Evolutionary conservation across 2,329 filamentous ascomycete species (phyloP).

Genomic region (Alternaria longipes): DNA sequence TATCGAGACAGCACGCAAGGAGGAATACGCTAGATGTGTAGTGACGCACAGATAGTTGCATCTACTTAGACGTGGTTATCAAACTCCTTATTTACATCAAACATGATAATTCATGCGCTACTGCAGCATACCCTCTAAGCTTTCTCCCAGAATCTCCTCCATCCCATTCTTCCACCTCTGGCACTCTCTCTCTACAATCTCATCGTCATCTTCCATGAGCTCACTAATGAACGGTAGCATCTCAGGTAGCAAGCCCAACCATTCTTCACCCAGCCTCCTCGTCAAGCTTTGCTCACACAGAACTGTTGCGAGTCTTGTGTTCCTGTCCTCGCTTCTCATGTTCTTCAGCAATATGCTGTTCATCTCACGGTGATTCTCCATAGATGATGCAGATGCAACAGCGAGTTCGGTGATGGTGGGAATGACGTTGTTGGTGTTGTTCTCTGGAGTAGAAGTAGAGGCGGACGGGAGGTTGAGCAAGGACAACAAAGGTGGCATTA

Average conservation of each 20-base stretch:
- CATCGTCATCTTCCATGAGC: constrained; percentile 94
- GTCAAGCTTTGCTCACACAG: constrained; percentile 83
- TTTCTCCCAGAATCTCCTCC: constrained; percentile 88
- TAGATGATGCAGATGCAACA: constrained; percentile 78
- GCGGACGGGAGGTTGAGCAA: constrained; percentile 59
- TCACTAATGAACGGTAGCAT: constrained; percentile 97
- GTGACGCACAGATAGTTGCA: not conserved
- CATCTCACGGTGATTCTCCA: constrained; percentile 89
- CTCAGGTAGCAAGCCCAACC: constrained; percentile 89
- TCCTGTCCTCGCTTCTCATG: constrained; percentile 75
- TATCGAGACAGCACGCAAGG: not conserved
- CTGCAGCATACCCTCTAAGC: constrained; percentile 89
- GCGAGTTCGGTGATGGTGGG: constrained; percentile 83
- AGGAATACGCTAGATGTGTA: not conserved
- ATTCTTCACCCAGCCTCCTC: constrained; percentile 86
- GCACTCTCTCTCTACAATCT: constrained; percentile 88
- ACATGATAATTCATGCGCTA: constrained; percentile 50
- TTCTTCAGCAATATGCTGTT: constrained; percentile 81
- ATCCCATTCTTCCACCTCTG: constrained; percentile 90
- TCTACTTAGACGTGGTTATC: not conserved
- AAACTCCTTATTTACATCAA: not conserved
- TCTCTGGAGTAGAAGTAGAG: constrained; percentile 18
- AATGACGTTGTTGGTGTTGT: constrained; percentile 65
- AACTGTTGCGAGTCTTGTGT: constrained; percentile 82
- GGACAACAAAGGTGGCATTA: constrained; percentile 73